Conservation (phyloP, 1,284 basidiomycete genomes). For the Cutaneotrichosporon sp. region DNA sequence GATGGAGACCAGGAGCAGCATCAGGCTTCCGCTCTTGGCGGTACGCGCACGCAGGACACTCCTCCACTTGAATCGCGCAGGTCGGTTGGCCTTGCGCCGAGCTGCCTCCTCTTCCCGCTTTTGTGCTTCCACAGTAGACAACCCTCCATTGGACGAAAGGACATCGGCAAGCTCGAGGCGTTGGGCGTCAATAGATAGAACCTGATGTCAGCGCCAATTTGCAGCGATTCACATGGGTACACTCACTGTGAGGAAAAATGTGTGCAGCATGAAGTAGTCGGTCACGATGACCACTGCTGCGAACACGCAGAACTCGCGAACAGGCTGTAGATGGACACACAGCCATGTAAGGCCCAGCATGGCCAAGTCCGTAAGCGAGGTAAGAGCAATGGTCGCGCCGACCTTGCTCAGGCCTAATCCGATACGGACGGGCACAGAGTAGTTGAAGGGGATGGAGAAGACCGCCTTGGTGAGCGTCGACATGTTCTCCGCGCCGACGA, state of each 20-base stretch:
- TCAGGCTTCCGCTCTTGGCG: conserved; percentile 70
- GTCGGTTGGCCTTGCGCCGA: conserved; percentile 5
- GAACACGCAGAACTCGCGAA: conserved; percentile 89
- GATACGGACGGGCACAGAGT: conserved; percentile 87
- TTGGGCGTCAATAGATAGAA: conserved; percentile 56
- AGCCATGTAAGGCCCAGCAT: conserved; percentile 74
- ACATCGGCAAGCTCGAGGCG: conserved; percentile 52
- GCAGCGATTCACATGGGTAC: too few species aligned
- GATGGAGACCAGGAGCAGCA: conserved; percentile 53
- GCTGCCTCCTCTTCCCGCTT: conserved; percentile 14
- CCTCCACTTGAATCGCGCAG: conserved; percentile 20
- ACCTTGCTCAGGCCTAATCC: conserved; percentile 80
- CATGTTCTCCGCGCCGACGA: conserved; percentile 97
- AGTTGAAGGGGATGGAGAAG: conserved; percentile 76
- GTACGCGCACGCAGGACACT: conserved; percentile 65
- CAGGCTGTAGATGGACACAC: conserved; percentile 67
- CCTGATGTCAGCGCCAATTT: conserved; percentile 21
- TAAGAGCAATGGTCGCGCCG: conserved; percentile 85
- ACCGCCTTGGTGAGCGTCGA: conserved; percentile 87
- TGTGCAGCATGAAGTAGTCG: conserved; percentile 72
- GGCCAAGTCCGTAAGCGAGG: conserved; percentile 79
- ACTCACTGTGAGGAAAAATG: conserved; percentile 54
- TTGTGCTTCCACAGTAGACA: conserved; percentile 12
- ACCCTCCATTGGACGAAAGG: conserved; percentile 22
- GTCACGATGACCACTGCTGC: conserved; percentile 89